A percentile compares a stretch with the other conserved stretches of the same genome.
These are phyloP conservation scores for Stereum hirsutum DNA, from an alignment of 1,284 basidiomycete species.

Conservation along the genomic window DNA sequence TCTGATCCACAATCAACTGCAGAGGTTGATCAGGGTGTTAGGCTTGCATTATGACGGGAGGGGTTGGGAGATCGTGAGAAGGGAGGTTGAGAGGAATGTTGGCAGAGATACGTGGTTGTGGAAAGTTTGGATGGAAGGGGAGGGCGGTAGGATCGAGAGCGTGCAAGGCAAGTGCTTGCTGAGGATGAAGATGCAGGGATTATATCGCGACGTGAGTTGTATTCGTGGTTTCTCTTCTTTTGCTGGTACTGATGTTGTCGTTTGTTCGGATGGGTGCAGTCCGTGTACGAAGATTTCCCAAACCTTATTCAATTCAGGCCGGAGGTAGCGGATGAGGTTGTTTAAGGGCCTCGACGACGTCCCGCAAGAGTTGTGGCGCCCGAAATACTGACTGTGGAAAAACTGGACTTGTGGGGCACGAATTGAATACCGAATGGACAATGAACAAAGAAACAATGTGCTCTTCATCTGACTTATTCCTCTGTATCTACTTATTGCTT, in stretches of 20 bases:
- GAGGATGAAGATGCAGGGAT: conserved; percentile 41
- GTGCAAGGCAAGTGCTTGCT: conserved; percentile 42
- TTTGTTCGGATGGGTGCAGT: conserved; percentile 26
- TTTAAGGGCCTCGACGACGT: no score
- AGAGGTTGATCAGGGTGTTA: conserved; percentile 39
- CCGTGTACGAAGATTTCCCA: conserved; percentile 36
- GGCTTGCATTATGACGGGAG: conserved; percentile 36
- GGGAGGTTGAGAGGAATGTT: conserved; percentile 30
- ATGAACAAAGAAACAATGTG: no score
- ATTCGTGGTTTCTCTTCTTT: not conserved
- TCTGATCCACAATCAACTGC: conserved; percentile 43
- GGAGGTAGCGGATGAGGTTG: no score
- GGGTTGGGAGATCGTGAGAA: conserved; percentile 37
- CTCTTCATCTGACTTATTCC: no score
- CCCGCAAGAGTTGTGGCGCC: no score
- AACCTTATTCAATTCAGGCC: conserved; percentile 32
- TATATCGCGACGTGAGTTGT: conserved; percentile 42
- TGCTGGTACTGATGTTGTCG: conserved; percentile 8
- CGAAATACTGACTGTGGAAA: no score
- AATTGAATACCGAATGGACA: no score
- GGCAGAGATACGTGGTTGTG: conserved; percentile 32
- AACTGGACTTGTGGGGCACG: no score
- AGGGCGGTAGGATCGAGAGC: conserved; percentile 20
- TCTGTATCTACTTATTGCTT: no score
- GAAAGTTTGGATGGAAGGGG: conserved; percentile 33